Conservation (phyloP, 2,329 filamentous ascomycete genomes). For the Fusarium succisae region DNA sequence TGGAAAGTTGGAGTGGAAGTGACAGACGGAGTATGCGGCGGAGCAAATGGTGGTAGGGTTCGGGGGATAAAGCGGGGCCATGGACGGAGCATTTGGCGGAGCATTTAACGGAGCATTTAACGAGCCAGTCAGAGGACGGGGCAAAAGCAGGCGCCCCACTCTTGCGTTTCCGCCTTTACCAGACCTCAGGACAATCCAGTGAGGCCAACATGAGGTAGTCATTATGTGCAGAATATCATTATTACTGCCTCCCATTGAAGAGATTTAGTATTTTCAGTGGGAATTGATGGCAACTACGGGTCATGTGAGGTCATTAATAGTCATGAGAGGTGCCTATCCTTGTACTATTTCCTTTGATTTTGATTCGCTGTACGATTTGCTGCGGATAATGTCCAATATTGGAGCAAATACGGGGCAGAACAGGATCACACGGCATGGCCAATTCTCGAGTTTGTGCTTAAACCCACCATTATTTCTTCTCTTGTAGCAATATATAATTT, state of each 20-base stretch:
- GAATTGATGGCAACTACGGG: background rate
- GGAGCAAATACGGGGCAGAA: background rate
- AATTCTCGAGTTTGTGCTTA: background rate
- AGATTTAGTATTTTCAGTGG: fast-evolving
- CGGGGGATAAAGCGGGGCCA: background rate
- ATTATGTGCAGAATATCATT: no score
- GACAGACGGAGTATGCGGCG: background rate
- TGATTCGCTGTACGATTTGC: background rate
- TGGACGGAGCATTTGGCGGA: background rate
- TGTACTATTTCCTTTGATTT: background rate
- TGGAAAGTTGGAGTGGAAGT: background rate
- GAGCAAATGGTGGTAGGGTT: background rate
- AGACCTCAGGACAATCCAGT: no score
- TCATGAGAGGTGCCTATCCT: fast-evolving
- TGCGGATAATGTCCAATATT: background rate
- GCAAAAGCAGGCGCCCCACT: background rate
- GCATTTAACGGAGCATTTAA: background rate
- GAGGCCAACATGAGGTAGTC: no score
- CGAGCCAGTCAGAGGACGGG: background rate
- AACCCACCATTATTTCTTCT: fast-evolving
- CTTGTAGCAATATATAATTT: fast-evolving
- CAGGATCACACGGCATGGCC: background rate
- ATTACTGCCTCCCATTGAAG: background rate
- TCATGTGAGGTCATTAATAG: background rate
- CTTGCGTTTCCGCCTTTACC: no score